These are phyloP conservation scores for Aquilaria yunnanensis DNA, from an alignment of 345 rosid genomes.

Conservation along the genomic window DNA sequence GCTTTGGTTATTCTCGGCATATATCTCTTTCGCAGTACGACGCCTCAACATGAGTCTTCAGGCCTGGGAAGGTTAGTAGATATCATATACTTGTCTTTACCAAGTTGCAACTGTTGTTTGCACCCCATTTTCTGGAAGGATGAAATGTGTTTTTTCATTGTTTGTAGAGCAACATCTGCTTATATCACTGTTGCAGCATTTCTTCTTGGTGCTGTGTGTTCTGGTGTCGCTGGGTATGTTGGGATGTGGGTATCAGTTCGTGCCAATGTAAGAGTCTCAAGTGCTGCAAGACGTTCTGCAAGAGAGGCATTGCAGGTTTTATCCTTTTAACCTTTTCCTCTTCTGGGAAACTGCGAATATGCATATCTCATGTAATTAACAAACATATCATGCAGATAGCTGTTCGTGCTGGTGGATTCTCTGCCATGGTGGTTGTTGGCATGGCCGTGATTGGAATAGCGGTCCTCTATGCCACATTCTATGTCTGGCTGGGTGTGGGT, in stretches of 20 bases:
- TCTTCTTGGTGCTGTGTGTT: constrained; percentile 92
- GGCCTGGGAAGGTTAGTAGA: constrained; percentile 79
- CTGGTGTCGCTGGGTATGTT: constrained; percentile 93
- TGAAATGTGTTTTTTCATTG: constrained; percentile 17
- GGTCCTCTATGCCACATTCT: constrained; percentile 85
- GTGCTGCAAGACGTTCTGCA: constrained; percentile 98
- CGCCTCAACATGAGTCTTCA: constrained; percentile 97
- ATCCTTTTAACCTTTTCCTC: constrained; percentile 12
- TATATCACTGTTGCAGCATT: constrained; percentile 90
- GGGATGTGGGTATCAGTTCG: constrained; percentile 99
- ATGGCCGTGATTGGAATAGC: constrained; percentile 98
- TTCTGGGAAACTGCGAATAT: constrained; percentile 14
- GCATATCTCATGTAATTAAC: constrained; percentile 22
- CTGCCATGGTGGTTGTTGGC: constrained; percentile 98
- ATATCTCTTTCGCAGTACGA: constrained; percentile 76
- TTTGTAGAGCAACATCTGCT: constrained; percentile 72
- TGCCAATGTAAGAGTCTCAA: constrained; percentile 97
- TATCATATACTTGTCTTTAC: constrained; percentile 5
- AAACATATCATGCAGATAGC: constrained; percentile 53
- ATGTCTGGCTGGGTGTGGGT: constrained; percentile 90
- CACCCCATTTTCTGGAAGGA: constrained; percentile 4
- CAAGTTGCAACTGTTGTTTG: constrained; percentile 7
- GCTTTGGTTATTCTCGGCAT: constrained; percentile 83
- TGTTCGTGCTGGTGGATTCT: constrained; percentile 98
- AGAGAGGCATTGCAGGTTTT: constrained; percentile 99